Evolutionary conservation across 306 rosid genomes (phyloP), one percentile per base, ranked within the genome.

Genomic region (Albizia julibrissin): DNA sequence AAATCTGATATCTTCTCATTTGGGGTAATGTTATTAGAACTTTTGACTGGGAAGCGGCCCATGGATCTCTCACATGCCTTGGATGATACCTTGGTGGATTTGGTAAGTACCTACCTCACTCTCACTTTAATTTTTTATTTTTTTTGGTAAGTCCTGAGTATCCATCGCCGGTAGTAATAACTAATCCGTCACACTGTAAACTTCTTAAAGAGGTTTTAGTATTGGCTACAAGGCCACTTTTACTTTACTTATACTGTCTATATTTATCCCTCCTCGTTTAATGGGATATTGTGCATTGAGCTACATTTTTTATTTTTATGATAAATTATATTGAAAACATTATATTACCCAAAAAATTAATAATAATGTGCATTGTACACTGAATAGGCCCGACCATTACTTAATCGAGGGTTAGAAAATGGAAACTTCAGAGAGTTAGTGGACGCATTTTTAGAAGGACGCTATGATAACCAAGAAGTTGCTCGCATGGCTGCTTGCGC

Each of bases 11-110:
- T 93, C 69, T 94, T 91, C 85, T 94, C 98, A 67, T 94, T 83
- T 59, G 98, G 98, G 12, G 95, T 94, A n/a, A 90, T 94, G 97
- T 86, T 94, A 5, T 84, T 94, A 87, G 98, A 94, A 80, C 87
- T 94, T 64, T 79, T 94, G 54, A 86, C 94, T 24, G 97, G 98
- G n/a, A 88, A 78, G 78, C 85, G 92, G 65, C 95, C 98, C 0
- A 94, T 93, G 43, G 97, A 91, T 88, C 83, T 84, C 31, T 42
- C 86, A 21, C 81, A 26, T 19, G 67, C 87, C 37, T 84, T 90
- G 92, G 97, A 94, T 0, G 97, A 94, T 69, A 89, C 95, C 81
- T 89, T 94, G 87, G 98, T 93, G 29, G 98, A 94, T 9, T 93
- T 95, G 97, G 98, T 94, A 74, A 40, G 91, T 84, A 75, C 16